Base-by-base conservation (phyloP, 2,329 filamentous ascomycete species). In the Lachnum nothofagi region DNA sequence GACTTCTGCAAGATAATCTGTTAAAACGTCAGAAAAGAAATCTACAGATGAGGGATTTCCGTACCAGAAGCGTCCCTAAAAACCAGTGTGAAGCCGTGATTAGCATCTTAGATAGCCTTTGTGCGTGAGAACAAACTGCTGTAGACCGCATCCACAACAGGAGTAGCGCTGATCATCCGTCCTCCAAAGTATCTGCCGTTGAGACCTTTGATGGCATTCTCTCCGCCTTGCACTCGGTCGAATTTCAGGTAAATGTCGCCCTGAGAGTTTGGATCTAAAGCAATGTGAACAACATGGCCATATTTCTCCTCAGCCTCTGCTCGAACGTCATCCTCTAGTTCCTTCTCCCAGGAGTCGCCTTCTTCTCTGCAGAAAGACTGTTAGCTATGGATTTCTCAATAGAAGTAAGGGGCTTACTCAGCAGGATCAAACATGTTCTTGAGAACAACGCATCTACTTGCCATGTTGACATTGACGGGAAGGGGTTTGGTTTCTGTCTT, bases 201-300 rank as follows among this genome's bases (percentile, higher is more conserved):
- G 55, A 98, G 82, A 65, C 93, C 93, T 69, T 95, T 94, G 72
- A 97, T 94, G 63, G 93, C 93, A 67, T 96, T 97, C 72, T 96
- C 89, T 67, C 91, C 91, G 62, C 91, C 91, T 68, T 91, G 83
- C 55, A 97, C 88, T 65, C 89, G 86, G 71, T 95, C 90, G 73
- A 98, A 98, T 71, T 98, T 98, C 69, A 98, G 83, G 71, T 95
- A 98, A 62, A 98, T 91, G 67, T 98, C 93, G 71, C 93, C 93
- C 69, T 87, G 82, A 41, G 90, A 93, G 72, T 95, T 94, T 59
- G 87, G 83, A 75, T 97, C 91, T 71, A 95, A 80, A 62, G 90
- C 82, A 71, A 97, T 94, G 81, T 98, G 93, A 69, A 97, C 90
- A 64, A 98, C 91, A 63, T 91, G 88, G 65, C 93, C 93, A 76